phyloP scores from a whole-genome alignment of 1,284 basidiomycete species.

The Malassezia slooffiae region DNA sequence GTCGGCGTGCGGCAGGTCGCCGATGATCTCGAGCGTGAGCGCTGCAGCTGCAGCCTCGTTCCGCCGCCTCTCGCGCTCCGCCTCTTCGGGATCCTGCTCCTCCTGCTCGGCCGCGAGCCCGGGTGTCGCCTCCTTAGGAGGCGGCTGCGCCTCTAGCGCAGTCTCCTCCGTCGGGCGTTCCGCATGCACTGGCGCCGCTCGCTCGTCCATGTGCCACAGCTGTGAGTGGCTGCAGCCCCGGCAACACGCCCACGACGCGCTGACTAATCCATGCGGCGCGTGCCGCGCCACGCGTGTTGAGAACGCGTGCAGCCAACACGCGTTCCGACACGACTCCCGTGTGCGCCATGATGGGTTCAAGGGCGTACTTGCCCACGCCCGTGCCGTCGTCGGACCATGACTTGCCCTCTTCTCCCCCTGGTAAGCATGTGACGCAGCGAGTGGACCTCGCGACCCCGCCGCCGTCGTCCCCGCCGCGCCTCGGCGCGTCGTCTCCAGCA shows the following conservation, averaged over 20 bases:
- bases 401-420: background rate
- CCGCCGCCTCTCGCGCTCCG: slow-evolving; percentile 62
- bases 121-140: background rate
- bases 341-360: slow-evolving; percentile 4
- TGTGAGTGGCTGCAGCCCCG: too few species aligned
- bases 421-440: background rate
- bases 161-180: too few species aligned
- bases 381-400: slow-evolving; percentile 15
- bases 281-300: too few species aligned
- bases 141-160: background rate
- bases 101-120: background rate
- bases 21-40: slow-evolving; percentile 96
- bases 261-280: slow-evolving; percentile 8
- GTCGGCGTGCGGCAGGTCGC: slow-evolving; percentile 93
- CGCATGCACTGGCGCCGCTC: too few species aligned
- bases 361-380: slow-evolving; percentile 7
- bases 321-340: too few species aligned
- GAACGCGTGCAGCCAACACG: background rate
- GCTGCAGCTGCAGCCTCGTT: slow-evolving; percentile 84
- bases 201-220: too few species aligned
- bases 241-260: too few species aligned
- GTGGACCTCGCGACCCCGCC: slow-evolving; percentile 3
- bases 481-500: background rate
- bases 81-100: background rate
- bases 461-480: slow-evolving; percentile 4